Evolutionary conservation across 169 alveolate genomes (phyloP).

Genomic region (Plasmodium inui): DNA sequence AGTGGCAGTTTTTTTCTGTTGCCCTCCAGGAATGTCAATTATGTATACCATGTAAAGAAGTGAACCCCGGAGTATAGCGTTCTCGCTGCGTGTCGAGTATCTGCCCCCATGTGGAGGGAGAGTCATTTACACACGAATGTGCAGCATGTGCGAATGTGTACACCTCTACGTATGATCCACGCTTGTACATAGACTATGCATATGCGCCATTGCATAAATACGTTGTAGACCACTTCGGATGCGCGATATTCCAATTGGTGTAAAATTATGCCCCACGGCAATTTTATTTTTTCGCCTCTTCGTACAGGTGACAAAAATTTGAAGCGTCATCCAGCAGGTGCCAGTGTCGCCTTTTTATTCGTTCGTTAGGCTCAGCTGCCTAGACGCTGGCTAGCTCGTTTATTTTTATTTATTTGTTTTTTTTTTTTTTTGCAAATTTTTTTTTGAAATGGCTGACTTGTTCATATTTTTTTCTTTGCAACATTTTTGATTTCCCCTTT

Average conservation of each 20-base stretch:
- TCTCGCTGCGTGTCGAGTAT: neutral
- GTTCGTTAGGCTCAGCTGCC: neutral
- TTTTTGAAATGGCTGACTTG: neutral
- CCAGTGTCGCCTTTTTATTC: neutral
- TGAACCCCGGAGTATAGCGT: neutral
- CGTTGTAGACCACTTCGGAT: neutral
- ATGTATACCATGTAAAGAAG: slow-evolving; percentile 45
- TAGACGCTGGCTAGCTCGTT: neutral
- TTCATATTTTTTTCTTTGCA: neutral
- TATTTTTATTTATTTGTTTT: neutral
- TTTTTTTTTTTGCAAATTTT: neutral
- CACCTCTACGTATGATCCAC: neutral
- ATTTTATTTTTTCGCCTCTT: neutral
- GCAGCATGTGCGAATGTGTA: neutral
- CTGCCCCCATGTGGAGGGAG: neutral
- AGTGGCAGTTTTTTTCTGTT: slow-evolving; percentile 17
- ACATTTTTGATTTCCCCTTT: neutral
- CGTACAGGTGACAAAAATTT: neutral
- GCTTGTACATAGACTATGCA: neutral
- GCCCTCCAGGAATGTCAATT: slow-evolving; percentile 54
- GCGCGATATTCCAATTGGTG: neutral
- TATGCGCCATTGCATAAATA: neutral
- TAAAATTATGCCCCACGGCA: neutral
- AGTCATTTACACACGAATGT: neutral
- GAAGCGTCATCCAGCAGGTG: neutral